Conservation (phyloP, 176 grass and related monocot genomes). For the Cenchrus purpureus region DNA sequence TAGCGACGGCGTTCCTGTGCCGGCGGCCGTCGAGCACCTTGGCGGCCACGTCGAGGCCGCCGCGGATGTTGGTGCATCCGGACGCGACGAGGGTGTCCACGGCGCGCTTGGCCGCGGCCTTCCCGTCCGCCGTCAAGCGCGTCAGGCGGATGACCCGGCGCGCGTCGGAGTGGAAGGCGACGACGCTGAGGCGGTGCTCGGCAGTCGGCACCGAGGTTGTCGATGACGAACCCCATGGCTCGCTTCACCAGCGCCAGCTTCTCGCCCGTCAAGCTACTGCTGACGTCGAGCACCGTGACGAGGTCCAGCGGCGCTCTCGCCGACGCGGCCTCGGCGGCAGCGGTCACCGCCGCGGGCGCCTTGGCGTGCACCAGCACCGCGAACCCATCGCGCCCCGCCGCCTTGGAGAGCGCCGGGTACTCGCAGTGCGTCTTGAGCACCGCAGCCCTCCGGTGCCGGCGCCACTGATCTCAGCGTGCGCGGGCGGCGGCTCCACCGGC, state of each 20-base stretch:
- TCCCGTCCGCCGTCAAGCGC: slow-evolving; percentile 46
- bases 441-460: too few relatives aligned
- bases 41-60: slow-evolving; percentile 54
- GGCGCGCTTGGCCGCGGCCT: slow-evolving; percentile 58
- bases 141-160: slow-evolving; percentile 46
- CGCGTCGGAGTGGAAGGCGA: neutral
- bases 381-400: slow-evolving; percentile 37
- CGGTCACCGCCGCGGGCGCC: neutral
- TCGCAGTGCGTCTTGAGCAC: slow-evolving; percentile 51
- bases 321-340: neutral
- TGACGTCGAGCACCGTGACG: slow-evolving; percentile 69
- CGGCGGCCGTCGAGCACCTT: slow-evolving; percentile 62
- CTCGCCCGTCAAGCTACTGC: slow-evolving; percentile 10
- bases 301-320: slow-evolving; percentile 51
- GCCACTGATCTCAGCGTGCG: too few relatives aligned
- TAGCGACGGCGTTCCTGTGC: slow-evolving; percentile 53
- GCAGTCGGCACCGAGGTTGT: slow-evolving; percentile 51
- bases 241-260: slow-evolving; percentile 75
- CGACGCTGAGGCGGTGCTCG: neutral
- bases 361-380: slow-evolving; percentile 50
- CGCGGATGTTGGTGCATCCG: slow-evolving; percentile 56
- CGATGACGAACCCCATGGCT: slow-evolving; percentile 72
- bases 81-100: slow-evolving; percentile 59
- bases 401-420: slow-evolving; percentile 41
- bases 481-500: neutral